phyloP scores from a whole-genome alignment of 345 rosid species.

The Limnanthes douglasii region DNA sequence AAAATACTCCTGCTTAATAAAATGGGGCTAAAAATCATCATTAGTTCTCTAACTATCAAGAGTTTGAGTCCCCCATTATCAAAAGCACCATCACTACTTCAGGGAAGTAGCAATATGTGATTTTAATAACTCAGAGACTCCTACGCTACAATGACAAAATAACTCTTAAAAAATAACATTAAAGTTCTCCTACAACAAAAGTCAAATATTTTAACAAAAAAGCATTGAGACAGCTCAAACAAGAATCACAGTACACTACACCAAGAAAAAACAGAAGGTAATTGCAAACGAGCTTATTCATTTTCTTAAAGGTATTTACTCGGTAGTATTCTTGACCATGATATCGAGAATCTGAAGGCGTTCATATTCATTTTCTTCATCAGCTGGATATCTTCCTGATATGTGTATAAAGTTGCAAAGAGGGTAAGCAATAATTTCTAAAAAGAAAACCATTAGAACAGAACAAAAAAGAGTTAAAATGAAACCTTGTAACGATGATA shows the following conservation, averaged over 20 bases:
- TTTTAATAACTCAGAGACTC: background rate
- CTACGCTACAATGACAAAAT: background rate
- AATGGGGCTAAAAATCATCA: background rate
- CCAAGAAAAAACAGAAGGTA: background rate
- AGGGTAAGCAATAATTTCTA: too few relatives aligned
- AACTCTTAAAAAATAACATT: background rate
- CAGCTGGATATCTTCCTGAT: conserved; percentile 41
- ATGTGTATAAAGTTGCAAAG: too few relatives aligned
- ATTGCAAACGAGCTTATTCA: background rate
- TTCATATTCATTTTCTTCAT: conserved; percentile 36
- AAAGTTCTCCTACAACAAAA: background rate
- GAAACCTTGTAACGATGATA: conserved; percentile 32
- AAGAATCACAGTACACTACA: background rate
- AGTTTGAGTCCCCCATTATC: too few relatives aligned
- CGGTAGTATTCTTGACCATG: conserved; percentile 43
- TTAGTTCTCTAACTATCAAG: background rate
- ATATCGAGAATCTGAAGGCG: conserved; percentile 37
- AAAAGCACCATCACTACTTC: background rate
- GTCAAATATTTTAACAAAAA: background rate
- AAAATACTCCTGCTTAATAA: background rate
- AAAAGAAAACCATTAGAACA: too few relatives aligned
- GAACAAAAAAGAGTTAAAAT: background rate
- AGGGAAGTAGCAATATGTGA: background rate
- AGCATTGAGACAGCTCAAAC: background rate
- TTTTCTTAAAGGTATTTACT: conserved; percentile 13